Evolutionary conservation across 768 basidiomycete genomes (phyloP), one percentile per base, ranked within the genome.

Genomic region (Tephrocybe rancida): DNA sequence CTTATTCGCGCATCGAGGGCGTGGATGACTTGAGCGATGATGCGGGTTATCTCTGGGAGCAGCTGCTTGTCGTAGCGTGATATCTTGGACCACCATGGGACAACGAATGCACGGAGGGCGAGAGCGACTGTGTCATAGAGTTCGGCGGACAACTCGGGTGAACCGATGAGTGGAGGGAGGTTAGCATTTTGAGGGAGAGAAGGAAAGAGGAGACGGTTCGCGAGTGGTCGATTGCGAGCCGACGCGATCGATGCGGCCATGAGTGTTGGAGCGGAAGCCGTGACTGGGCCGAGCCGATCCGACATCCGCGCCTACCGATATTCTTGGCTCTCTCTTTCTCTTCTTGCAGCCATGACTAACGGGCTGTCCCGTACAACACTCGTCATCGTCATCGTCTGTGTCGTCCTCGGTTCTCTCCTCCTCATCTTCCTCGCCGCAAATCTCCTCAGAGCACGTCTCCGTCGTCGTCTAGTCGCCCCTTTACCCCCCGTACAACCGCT

Each of bases 81-180:
- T 48, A 94, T 78, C 62, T 84, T 90, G 27, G 87, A 77, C 89
- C 92, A 95, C 92, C 92, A 95, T 1, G 89, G 87, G 43, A 84
- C 82, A 32, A 95, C 83, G 62, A 79, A 88, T 5, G 90, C 90
- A 29, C 92, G 81, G 21, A 95, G 77, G 9, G 85, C 80, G 53
- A 93, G 85, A 0, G 92, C 91, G 27, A 92, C 75, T 53, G 92
- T 77, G 69, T 93, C 88, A 63, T 93, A 92, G 4, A 89, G 68
- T 64, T 89, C 88, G 5, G 78, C 74, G 51, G 81, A 78, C 54
- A 94, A 80, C 44, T 88, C 84, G 21, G 77, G 74, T 0, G 78
- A 69, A 8, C 73, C 73, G 11, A 63, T 51, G 0, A 74, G 70
- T 0, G 79, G 70, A 24, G 72, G 66, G 52, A 89, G 78, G 16